Evolutionary conservation across 2,329 filamentous ascomycete genomes (phyloP).

Genomic region (Fusarium sp.): DNA sequence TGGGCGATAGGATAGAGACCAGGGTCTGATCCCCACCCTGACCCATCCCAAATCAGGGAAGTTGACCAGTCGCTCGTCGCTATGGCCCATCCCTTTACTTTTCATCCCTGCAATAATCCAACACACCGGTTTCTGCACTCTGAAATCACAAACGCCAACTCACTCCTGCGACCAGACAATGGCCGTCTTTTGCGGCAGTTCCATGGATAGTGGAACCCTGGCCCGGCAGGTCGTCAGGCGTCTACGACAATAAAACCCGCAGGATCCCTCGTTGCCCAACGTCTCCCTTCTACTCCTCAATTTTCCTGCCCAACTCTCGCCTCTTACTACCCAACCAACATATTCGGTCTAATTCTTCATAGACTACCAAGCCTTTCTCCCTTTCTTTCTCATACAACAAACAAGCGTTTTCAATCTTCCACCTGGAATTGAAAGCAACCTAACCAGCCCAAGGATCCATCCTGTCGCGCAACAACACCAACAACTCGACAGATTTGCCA

Average conservation of each 20-base stretch:
- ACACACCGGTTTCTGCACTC: conserved; percentile 45
- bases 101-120: conserved; percentile 51
- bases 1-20: conserved; percentile 60
- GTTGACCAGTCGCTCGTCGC: conserved; percentile 52
- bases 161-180: conserved; percentile 64
- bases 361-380: conserved; percentile 44
- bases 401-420: conserved; percentile 39
- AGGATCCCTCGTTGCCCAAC: conserved; percentile 61
- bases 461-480: conserved; percentile 50
- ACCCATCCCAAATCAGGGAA: conserved; percentile 57
- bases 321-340: conserved; percentile 57
- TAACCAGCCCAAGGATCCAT: conserved; percentile 47
- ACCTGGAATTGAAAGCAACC: conserved; percentile 43
- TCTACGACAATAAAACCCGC: conserved; percentile 63
- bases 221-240: conserved; percentile 47
- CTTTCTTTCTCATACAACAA: conserved; percentile 38
- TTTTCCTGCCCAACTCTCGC: conserved; percentile 53
- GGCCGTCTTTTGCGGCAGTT: conserved; percentile 51
- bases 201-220: conserved; percentile 48
- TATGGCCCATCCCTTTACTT: conserved; percentile 47
- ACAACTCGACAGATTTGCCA: conserved; percentile 46
- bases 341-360: conserved; percentile 43
- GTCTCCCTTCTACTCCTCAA: conserved; percentile 48
- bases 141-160: conserved; percentile 59
- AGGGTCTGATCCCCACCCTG: conserved; percentile 55